These are phyloP conservation scores for Mucor plumbeus DNA, from an alignment of 371 early-diverging fungal genomes.

Conservation along the genomic window DNA sequence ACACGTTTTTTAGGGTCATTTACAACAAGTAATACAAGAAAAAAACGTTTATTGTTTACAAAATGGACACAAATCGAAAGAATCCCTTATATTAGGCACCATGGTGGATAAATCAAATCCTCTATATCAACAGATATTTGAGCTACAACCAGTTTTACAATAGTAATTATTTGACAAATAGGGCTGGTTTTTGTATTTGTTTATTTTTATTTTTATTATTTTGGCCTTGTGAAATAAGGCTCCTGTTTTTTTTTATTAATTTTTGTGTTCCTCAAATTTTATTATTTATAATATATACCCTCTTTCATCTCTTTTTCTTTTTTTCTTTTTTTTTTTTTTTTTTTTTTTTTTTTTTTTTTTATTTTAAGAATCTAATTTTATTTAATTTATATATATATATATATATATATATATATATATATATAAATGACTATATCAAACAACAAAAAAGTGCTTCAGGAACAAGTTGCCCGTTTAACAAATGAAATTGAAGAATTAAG, in stretches of 20 bases:
- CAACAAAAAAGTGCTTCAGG: constrained; percentile 35
- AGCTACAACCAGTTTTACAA: constrained; percentile 28
- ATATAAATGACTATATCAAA: constrained; percentile 16
- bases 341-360: not conserved
- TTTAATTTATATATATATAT: not conserved
- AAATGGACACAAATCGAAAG: constrained; percentile 52
- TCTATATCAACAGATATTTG: constrained; percentile 40
- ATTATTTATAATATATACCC: constrained; percentile 5
- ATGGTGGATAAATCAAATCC: constrained; percentile 40
- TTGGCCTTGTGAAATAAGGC: not conserved
- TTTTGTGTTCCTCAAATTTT: not conserved
- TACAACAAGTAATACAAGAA: constrained; percentile 72
- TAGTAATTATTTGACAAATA: not conserved
- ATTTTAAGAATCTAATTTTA: not conserved
- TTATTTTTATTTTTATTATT: constrained; percentile 6
- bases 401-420: not conserved
- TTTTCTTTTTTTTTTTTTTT: not conserved
- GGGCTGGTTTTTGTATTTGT: constrained; percentile 4
- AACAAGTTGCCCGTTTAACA: constrained; percentile 31
- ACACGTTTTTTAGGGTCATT: constrained; percentile 49
- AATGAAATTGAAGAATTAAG: constrained; percentile 49
- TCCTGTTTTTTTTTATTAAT: constrained; percentile 1
- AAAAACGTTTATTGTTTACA: constrained; percentile 61
- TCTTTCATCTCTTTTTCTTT: not conserved
- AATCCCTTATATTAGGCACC: constrained; percentile 40